These are phyloP conservation scores for Cyanidiococcus yangmingshanensis DNA, from an alignment of 23 red algal species.

Conservation along the genomic window DNA sequence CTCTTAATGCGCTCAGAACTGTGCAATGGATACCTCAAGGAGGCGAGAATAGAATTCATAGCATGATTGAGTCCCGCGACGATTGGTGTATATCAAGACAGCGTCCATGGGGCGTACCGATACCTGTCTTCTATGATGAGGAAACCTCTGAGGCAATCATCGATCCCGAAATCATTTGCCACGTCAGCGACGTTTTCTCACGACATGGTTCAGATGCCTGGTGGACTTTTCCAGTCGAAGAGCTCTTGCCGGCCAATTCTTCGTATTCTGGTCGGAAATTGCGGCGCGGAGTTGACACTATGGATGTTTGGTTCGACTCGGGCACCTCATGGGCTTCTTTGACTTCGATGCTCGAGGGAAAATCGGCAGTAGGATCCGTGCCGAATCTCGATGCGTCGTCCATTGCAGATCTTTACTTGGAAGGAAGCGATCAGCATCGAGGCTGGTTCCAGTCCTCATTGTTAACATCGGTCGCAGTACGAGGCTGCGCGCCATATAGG, in stretches of 20 bases:
- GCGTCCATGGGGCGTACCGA: constrained; percentile 90
- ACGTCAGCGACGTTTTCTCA: constrained; percentile 47
- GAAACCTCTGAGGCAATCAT: constrained; percentile 46
- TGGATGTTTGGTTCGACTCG: constrained; percentile 99
- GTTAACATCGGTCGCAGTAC: constrained; percentile 83
- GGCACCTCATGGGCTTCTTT: constrained; percentile 93
- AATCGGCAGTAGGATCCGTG: background rate
- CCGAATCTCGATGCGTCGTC: constrained; percentile 15
- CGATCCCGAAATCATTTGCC: constrained; percentile 44
- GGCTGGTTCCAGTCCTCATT: constrained; percentile 98
- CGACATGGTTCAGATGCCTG: constrained; percentile 73
- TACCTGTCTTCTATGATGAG: constrained; percentile 93
- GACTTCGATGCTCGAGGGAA: background rate
- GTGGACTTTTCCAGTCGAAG: constrained; percentile 66
- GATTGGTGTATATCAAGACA: constrained; percentile 99
- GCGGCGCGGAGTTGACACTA: constrained; percentile 72
- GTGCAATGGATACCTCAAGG: constrained; percentile 60
- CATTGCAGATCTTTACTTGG: constrained; percentile 84
- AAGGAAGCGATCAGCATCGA: constrained; percentile 92
- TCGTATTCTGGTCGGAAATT: constrained; percentile 40
- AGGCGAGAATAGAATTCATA: constrained; percentile 55
- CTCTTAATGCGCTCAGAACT: constrained; percentile 47
- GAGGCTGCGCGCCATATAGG: constrained; percentile 58
- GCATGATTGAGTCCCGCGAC: constrained; percentile 70
- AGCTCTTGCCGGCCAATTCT: constrained; percentile 48